These are phyloP conservation scores for Heterobasidion annosum DNA, from an alignment of 1,284 basidiomycete species.

Conservation along the genomic window DNA sequence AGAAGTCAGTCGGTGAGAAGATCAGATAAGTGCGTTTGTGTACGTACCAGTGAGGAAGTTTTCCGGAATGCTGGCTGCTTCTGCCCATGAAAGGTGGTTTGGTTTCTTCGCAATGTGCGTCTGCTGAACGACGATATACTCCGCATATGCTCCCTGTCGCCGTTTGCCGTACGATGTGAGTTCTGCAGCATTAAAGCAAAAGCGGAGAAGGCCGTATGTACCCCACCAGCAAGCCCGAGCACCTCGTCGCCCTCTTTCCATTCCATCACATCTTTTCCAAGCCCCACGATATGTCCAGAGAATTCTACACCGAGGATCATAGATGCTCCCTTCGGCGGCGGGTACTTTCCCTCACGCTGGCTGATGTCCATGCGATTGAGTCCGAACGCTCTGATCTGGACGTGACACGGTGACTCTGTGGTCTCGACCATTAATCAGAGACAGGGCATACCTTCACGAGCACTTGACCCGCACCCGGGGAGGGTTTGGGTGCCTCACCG, in stretches of 20 bases:
- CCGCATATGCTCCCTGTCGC: constrained; percentile 84
- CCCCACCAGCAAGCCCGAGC: constrained; percentile 70
- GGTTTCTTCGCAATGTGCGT: constrained; percentile 76
- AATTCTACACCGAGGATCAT: constrained; percentile 90
- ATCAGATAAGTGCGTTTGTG: not conserved
- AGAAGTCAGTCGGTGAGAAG: not conserved
- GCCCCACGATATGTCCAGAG: constrained; percentile 59
- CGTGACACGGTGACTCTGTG: not conserved
- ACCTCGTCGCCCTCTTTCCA: constrained; percentile 82
- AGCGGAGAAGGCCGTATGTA: constrained; percentile 21
- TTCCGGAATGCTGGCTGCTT: constrained; percentile 84
- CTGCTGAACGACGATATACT: constrained; percentile 69
- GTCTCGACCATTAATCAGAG: not conserved
- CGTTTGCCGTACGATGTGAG: not conserved
- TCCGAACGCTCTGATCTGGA: constrained; percentile 71
- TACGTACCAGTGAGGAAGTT: constrained; percentile 72
- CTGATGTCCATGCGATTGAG: constrained; percentile 83
- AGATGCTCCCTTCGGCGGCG: constrained; percentile 70
- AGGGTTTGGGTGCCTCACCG: constrained; percentile 62
- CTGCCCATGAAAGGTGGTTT: constrained; percentile 64
- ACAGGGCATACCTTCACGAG: constrained; percentile 57
- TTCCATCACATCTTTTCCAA: constrained; percentile 43
- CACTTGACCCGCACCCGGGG: constrained; percentile 49
- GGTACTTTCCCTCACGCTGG: constrained; percentile 75
- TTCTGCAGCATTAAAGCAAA: not conserved